Evolutionary conservation across 257 asterid species (phyloP).

Genomic region (Solanum lycopersicoides): DNA sequence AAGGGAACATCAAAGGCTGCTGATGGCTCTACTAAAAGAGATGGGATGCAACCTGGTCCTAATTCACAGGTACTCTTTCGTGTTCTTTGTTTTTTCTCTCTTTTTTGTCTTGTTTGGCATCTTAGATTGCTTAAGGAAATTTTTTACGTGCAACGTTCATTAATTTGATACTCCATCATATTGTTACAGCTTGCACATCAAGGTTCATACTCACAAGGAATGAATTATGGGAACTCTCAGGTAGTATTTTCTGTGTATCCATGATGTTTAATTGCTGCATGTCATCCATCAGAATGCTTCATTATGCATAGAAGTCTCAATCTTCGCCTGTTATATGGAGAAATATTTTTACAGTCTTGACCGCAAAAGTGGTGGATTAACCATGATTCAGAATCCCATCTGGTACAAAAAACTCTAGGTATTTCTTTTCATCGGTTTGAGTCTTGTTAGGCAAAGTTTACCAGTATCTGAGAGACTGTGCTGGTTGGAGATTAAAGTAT

Average conservation of each 20-base stretch:
- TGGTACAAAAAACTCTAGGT: not conserved
- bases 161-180: not conserved
- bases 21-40: slow-evolving; percentile 73
- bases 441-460: not conserved
- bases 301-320: not conserved
- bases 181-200: slow-evolving; percentile 51
- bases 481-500: not conserved
- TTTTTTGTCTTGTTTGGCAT: not conserved
- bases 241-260: slow-evolving; percentile 16
- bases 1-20: slow-evolving; percentile 65
- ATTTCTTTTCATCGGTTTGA: not conserved
- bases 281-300: not conserved
- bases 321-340: not conserved
- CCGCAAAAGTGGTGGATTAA: not conserved
- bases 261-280: not conserved
- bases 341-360: not conserved
- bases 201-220: slow-evolving; percentile 71
- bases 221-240: slow-evolving; percentile 63
- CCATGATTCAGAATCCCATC: not conserved
- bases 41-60: slow-evolving; percentile 39
- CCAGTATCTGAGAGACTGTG: not conserved
- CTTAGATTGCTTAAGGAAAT: not conserved
- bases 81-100: not conserved
- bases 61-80: slow-evolving; percentile 34
- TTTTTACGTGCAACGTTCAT: not conserved